Conservation (phyloP, 164 flowering plant genomes). For the Chimonanthus salicifolius region DNA sequence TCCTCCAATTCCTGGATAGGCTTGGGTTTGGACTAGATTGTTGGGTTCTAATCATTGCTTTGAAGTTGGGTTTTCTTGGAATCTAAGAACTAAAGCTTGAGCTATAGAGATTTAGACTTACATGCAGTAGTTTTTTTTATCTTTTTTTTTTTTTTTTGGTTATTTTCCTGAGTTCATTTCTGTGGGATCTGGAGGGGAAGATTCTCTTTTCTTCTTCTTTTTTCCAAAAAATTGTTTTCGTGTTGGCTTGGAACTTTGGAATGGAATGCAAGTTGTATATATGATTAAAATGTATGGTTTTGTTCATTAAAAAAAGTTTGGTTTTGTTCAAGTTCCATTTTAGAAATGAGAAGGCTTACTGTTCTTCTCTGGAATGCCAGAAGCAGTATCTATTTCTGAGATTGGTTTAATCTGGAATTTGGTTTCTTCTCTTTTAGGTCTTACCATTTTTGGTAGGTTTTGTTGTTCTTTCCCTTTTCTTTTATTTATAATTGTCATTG, state of each 20-base stretch:
- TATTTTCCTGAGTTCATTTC: slow-evolving; percentile 28
- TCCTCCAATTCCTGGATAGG: neutral
- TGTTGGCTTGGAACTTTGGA: slow-evolving; percentile 27
- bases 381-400: too few relatives aligned
- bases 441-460: neutral
- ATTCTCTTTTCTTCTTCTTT: slow-evolving; percentile 7
- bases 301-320: neutral
- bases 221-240: neutral
- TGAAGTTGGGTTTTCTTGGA: slow-evolving; percentile 14
- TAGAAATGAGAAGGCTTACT: neutral
- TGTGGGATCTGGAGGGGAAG: slow-evolving; percentile 54
- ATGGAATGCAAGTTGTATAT: slow-evolving; percentile 38
- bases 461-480: too few relatives aligned
- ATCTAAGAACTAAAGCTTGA: neutral
- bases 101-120: neutral
- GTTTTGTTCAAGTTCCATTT: too few relatives aligned
- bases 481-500: too few relatives aligned
- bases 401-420: neutral
- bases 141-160: slow-evolving; percentile 29
- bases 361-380: neutral
- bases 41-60: slow-evolving; percentile 20
- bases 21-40: neutral
- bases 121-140: neutral
- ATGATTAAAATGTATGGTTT: slow-evolving; percentile 11
- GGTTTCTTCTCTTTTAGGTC: neutral